phyloP scores from a whole-genome alignment of 441 rosid species.

The Eruca vesicaria region DNA sequence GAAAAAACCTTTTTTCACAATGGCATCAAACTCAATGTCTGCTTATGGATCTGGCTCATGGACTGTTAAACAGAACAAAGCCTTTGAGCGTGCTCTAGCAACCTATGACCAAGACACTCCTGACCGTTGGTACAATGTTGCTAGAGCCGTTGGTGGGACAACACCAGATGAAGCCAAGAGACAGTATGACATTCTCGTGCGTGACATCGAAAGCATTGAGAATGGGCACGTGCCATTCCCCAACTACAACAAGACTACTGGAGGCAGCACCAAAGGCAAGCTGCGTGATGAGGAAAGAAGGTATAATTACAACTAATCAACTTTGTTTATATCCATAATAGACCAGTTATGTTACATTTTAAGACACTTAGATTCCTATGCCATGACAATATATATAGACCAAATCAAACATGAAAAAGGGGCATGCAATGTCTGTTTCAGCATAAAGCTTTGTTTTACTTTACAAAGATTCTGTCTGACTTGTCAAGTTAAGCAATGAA shows the following conservation, averaged over 20 bases:
- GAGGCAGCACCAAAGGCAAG: slow-evolving; percentile 35
- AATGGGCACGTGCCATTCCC: slow-evolving; percentile 85
- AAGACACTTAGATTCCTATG: slow-evolving; percentile 20
- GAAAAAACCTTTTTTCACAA: slow-evolving; percentile 15
- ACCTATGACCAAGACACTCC: slow-evolving; percentile 87
- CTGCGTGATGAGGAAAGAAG: slow-evolving; percentile 40
- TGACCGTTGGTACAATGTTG: slow-evolving; percentile 89
- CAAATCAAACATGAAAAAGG: slow-evolving; percentile 6
- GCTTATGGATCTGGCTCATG: slow-evolving; percentile 64
- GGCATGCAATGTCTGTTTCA: slow-evolving; percentile 18
- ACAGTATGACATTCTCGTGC: slow-evolving; percentile 75
- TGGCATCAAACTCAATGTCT: slow-evolving; percentile 85
- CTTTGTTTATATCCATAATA: slow-evolving; percentile 10
- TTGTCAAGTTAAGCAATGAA: slow-evolving; percentile 4
- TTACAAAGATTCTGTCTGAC: slow-evolving; percentile 39
- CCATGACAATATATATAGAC: slow-evolving; percentile 17
- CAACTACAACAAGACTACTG: slow-evolving; percentile 49
- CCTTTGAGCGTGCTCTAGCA: slow-evolving; percentile 87
- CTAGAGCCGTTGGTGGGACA: slow-evolving; percentile 80
- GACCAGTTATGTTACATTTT: neutral
- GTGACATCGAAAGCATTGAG: slow-evolving; percentile 73
- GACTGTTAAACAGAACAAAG: slow-evolving; percentile 90
- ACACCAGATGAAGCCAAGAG: slow-evolving; percentile 79
- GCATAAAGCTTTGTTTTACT: slow-evolving; percentile 22
- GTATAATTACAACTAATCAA: slow-evolving; percentile 21